phyloP scores from a whole-genome alignment of 805 yeast genomes.

The Monosporozyma unispora region DNA sequence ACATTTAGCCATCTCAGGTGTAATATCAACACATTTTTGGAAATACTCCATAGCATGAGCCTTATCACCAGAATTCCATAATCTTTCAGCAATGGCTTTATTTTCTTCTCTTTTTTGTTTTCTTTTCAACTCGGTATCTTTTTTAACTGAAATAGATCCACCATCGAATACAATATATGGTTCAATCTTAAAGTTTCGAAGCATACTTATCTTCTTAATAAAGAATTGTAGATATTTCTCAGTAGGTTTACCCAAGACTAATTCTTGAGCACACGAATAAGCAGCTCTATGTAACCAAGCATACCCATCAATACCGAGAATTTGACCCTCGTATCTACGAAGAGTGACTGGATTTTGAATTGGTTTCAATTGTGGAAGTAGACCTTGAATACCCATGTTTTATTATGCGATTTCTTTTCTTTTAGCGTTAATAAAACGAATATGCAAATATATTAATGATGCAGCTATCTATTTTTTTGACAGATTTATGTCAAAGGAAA shows the following conservation, averaged over 20 bases:
- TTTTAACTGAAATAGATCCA: conserved; percentile 71
- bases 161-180: conserved; percentile 95
- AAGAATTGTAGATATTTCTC: conserved; percentile 63
- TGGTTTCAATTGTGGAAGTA: conserved; percentile 68
- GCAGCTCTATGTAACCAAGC: conserved; percentile 94
- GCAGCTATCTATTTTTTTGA: neutral
- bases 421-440: neutral
- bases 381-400: conserved; percentile 74
- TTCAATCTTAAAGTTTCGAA: conserved; percentile 53
- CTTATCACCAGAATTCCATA: conserved; percentile 44
- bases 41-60: conserved; percentile 57
- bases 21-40: conserved; percentile 74
- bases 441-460: neutral
- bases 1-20: conserved; percentile 85
- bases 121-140: conserved; percentile 61
- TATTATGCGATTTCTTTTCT: neutral
- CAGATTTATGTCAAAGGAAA: neutral
- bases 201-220: conserved; percentile 55
- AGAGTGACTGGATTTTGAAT: conserved; percentile 56
- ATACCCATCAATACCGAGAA: conserved; percentile 88
- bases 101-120: conserved; percentile 49
- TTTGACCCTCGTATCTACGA: conserved; percentile 56
- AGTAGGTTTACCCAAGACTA: conserved; percentile 65
- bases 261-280: conserved; percentile 72
- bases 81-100: conserved; percentile 43